phyloP scores from a whole-genome alignment of 2,329 filamentous ascomycete species.

The Parascedosporium putredinis region DNA sequence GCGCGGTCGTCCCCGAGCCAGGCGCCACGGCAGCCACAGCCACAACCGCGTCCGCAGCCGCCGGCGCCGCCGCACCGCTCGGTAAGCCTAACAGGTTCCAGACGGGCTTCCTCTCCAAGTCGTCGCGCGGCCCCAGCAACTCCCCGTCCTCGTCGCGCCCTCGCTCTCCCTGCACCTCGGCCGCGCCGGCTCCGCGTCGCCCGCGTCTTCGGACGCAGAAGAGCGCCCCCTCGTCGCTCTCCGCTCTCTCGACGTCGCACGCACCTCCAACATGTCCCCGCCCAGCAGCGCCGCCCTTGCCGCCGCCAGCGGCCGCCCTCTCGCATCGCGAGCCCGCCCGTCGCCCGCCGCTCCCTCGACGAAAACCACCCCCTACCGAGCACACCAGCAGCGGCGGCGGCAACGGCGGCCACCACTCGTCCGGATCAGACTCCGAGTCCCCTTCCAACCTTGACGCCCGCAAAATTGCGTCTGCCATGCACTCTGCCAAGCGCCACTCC shows the following conservation, averaged over 20 bases:
- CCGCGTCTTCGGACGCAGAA: constrained; percentile 37
- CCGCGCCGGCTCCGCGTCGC: constrained; percentile 20
- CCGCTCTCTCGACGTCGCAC: constrained; percentile 38
- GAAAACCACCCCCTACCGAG: constrained; percentile 46
- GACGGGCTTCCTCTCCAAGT: constrained; percentile 68
- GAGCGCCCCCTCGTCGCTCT: constrained; percentile 32
- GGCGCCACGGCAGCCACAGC: neutral
- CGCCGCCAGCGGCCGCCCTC: constrained; percentile 17
- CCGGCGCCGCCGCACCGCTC: no score
- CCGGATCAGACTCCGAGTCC: constrained; percentile 39
- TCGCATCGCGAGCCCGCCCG: constrained; percentile 17
- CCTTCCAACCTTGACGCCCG: constrained; percentile 35
- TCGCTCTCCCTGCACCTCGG: constrained; percentile 47
- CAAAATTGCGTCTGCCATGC: constrained; percentile 45
- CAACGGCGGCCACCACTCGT: constrained; percentile 23
- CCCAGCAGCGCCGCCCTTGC: no score
- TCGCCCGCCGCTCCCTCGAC: constrained; percentile 29
- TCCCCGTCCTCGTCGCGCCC: constrained; percentile 49
- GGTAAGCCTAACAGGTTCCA: constrained; percentile 59
- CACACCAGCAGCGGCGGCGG: no score
- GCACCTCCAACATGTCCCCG: constrained; percentile 40
- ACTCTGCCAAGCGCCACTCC: constrained; percentile 32
- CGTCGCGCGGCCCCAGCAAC: constrained; percentile 31
- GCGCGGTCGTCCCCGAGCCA: constrained; percentile 42
- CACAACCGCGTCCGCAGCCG: no score